Base-by-base conservation (phyloP, 164 flowering plant species). In the Macadamia integrifolia region DNA sequence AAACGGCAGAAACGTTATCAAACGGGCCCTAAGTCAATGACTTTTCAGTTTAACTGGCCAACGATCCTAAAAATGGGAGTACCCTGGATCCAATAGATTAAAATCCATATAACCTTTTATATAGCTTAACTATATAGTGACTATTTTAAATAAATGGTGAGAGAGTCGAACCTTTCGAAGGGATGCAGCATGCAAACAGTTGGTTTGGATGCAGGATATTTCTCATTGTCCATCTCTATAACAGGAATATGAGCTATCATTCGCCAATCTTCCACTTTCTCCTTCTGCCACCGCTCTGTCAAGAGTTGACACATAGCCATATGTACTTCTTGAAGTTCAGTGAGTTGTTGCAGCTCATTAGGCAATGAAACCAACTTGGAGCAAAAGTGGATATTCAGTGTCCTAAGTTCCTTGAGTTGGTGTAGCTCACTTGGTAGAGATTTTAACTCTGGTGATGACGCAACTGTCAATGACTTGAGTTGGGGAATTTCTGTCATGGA, bases 341-440 rank as follows among this genome's bases (percentile, higher is more conserved):
- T 66, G 53, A 58, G 50, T 29, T 43, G 61, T 57, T 23, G 17
- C 32, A 66, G 43, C 62, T 58, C 69, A 9, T 66, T 32, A 18
- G 60, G 60, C 61, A 66, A 43, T 15, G 61, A 66, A 11, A 18
- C 6, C 29, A 66, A 42, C 23, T 42, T 44, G 40, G 52, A 35
- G 53, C 69, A 66, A 12, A 13, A 5, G 4, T 8, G 30, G 35
- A 66, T 66, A 1, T 12, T 7, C 14, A 66, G 61, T 8, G 10
- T 1, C n/a, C 6, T 18, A 13, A 66, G 69, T 48, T 13, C 11
- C 11, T 42, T 57, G 18, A 66, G 52, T 1, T 44, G 52, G 13
- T 9, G 29, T 9, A 66, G 44, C 53, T 61, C 62, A 12, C 43
- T 10, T 1, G 52, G 48, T 13, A 58, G 30, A 7, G 53, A 43